Percentiles rank a stretch among this genome's conserved stretches.
Evolutionary conservation across 108 stramenopile species (phyloP).

Genomic region (Nannochloropsis salina): DNA sequence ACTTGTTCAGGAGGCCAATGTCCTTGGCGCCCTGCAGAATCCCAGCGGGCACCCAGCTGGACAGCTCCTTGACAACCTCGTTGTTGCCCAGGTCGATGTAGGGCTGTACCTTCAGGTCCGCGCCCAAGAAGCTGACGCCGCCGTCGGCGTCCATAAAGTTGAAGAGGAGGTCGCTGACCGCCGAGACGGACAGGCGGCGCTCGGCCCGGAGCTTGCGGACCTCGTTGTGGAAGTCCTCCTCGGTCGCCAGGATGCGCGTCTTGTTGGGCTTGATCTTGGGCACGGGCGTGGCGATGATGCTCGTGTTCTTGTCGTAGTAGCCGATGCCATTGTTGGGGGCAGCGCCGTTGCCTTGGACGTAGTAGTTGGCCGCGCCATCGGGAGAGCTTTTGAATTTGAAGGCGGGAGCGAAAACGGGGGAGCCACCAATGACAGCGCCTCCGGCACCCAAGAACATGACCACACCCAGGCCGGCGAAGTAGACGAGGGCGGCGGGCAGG

Average conservation of each 20-base stretch:
- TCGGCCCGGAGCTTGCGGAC: constrained; percentile 5
- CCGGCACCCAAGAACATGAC: not conserved
- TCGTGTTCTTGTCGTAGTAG: not conserved
- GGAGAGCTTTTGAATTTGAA: not conserved
- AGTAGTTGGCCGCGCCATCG: not conserved
- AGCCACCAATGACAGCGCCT: not conserved
- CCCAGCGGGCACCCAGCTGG: not conserved
- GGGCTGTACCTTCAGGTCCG: not conserved
- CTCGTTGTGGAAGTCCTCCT: not conserved
- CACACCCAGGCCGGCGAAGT: not conserved
- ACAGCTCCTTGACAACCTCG: not conserved
- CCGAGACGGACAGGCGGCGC: not conserved
- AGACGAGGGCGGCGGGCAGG: not conserved
- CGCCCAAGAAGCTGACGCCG: not conserved
- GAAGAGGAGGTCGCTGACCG: not conserved
- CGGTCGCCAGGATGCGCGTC: not conserved
- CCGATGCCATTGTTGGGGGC: not conserved
- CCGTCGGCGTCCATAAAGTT: not conserved
- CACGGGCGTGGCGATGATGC: not conserved
- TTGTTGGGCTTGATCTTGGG: not conserved
- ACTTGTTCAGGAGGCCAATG: not conserved
- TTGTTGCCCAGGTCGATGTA: not conserved
- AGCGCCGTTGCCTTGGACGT: not conserved
- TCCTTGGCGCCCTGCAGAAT: not conserved
- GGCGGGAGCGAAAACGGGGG: not conserved